These are phyloP conservation scores for Pseudogymnoascus sp. DNA, from an alignment of 2,329 filamentous ascomycete genomes.

Conservation along the genomic window DNA sequence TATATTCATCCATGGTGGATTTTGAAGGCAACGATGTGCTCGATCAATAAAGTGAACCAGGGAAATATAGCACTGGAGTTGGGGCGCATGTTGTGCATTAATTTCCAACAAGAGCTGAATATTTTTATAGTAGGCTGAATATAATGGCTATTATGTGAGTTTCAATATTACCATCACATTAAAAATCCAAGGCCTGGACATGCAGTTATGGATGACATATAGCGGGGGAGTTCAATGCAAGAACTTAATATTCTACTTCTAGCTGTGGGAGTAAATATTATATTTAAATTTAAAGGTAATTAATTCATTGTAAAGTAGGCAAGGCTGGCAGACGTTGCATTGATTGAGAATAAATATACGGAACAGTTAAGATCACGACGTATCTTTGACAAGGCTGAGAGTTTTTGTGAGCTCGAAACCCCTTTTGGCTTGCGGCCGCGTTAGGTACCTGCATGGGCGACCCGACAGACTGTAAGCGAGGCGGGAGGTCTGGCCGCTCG, in stretches of 20 bases:
- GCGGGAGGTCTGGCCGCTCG: constrained; percentile 2
- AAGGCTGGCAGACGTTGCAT: background rate
- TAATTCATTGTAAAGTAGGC: background rate
- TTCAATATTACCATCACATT: background rate
- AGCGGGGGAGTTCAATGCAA: background rate
- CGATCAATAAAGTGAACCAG: background rate
- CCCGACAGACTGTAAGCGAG: constrained; percentile 6
- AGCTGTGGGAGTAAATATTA: background rate
- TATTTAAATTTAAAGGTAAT: background rate
- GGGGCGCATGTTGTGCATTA: background rate
- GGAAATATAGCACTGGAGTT: background rate
- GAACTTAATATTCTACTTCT: background rate
- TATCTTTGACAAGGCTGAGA: constrained; percentile 2
- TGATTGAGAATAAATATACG: background rate
- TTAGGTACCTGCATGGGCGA: constrained; percentile 6
- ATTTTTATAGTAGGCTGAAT: background rate
- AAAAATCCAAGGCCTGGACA: background rate
- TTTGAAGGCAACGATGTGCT: background rate
- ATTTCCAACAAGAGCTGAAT: background rate
- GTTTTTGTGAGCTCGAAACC: background rate
- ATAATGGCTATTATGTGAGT: background rate
- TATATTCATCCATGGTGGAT: background rate
- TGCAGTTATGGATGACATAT: no score
- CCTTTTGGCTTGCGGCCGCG: background rate
- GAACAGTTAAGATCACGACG: background rate